Conservation (phyloP, 2,329 filamentous ascomycete genomes). For the Sphaerulina musiva region DNA sequence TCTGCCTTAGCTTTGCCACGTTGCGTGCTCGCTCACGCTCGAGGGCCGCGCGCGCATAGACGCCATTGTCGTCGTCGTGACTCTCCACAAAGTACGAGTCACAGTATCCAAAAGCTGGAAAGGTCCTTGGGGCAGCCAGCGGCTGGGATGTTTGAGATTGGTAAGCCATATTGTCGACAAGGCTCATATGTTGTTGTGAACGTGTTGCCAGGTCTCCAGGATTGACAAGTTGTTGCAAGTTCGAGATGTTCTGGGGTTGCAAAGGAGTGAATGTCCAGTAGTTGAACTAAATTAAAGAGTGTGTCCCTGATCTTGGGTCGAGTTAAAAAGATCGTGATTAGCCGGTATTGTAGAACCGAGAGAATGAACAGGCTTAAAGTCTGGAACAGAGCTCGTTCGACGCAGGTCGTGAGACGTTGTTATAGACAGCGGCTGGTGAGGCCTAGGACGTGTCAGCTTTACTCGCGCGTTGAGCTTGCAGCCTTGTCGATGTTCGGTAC, state of each 20-base stretch:
- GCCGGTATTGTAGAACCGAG: constrained; percentile 47
- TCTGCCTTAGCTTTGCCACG: constrained; percentile 74
- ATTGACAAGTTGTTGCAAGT: constrained; percentile 34
- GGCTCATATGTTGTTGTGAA: constrained; percentile 29
- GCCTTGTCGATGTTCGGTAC: neutral
- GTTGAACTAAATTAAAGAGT: constrained; percentile 43
- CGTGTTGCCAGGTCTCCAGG: constrained; percentile 45
- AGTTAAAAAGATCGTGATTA: constrained; percentile 53
- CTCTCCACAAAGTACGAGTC: constrained; percentile 63
- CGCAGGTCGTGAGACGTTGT: constrained; percentile 26
- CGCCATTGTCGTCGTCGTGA: constrained; percentile 49
- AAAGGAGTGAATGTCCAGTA: constrained; percentile 39
- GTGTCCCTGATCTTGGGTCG: constrained; percentile 42
- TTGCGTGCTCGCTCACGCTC: constrained; percentile 70
- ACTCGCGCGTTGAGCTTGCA: neutral
- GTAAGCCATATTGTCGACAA: constrained; percentile 49
- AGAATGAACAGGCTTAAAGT: constrained; percentile 35
- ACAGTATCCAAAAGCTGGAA: constrained; percentile 55
- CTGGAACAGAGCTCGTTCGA: constrained; percentile 30
- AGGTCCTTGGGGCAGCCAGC: constrained; percentile 34
- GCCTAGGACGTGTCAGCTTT: constrained; percentile 33
- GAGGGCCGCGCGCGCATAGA: constrained; percentile 54
- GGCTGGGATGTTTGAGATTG: constrained; percentile 32
- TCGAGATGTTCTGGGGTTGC: constrained; percentile 26
- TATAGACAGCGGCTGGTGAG: constrained; percentile 33